Evolutionary conservation across 1,139 yeast species (phyloP).

Genomic region (Saccharomycopsis phalli): DNA sequence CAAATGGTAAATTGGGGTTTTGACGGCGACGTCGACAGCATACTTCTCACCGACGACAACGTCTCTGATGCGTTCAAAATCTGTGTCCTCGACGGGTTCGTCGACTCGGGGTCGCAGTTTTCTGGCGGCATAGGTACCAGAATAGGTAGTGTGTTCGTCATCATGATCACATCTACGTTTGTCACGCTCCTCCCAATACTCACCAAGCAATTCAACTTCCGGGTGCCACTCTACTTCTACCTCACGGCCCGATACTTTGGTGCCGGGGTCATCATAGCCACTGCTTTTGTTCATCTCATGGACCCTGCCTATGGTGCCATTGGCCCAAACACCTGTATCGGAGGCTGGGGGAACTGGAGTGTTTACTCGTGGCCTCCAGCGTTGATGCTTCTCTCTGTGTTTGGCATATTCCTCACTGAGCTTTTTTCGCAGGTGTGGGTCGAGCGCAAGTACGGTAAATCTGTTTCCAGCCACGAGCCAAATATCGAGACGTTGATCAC

Average conservation of each 20-base stretch:
- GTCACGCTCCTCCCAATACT: conserved; percentile 48
- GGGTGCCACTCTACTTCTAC: conserved; percentile 53
- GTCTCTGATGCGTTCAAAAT: conserved; percentile 31
- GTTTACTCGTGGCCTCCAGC: conserved; percentile 27
- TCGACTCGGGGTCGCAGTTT: conserved; percentile 32
- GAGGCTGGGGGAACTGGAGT: conserved; percentile 28
- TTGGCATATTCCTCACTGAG: conserved; percentile 25
- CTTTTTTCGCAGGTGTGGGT: conserved; percentile 26
- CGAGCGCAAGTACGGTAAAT: conserved; percentile 25
- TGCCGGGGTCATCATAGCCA: conserved; percentile 85
- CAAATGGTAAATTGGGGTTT: conserved; percentile 20
- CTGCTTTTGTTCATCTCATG: conserved; percentile 77
- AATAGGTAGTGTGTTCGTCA: conserved; percentile 65
- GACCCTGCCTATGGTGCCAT: conserved; percentile 58
- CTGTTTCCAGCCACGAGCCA: conserved; percentile 12
- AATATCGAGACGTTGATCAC: conserved; percentile 19
- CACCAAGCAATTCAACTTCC: conserved; percentile 37
- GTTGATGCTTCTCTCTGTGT: conserved; percentile 24
- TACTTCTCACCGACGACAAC: conserved; percentile 25
- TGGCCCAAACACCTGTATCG: conserved; percentile 36
- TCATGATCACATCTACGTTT: conserved; percentile 46
- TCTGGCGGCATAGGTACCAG: conserved; percentile 52
- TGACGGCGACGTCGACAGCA: conserved; percentile 20
- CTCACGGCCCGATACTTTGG: conserved; percentile 78
- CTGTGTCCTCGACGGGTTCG: conserved; percentile 32